phyloP scores from a whole-genome alignment of 73 alveolate genomes.

The Paramecium sexaurelia region DNA sequence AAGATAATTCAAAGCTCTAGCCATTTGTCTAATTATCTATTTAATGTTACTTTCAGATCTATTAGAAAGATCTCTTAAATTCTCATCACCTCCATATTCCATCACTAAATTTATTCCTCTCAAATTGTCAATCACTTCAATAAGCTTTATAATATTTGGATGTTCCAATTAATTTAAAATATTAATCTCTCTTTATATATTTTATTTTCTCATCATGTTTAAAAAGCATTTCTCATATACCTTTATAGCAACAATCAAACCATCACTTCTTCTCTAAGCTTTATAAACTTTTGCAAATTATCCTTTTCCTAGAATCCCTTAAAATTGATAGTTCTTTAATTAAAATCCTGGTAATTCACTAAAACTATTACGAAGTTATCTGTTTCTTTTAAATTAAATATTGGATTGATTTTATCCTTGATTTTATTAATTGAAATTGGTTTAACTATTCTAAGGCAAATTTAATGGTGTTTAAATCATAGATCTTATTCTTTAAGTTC shows the following conservation, averaged over 20 bases:
- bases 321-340: conserved; percentile 6
- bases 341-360: conserved; percentile 32
- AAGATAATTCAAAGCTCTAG: conserved; percentile 6
- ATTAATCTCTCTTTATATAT: background rate
- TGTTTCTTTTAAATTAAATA: background rate
- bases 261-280: background rate
- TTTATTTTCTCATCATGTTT: background rate
- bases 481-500: conserved; percentile 26
- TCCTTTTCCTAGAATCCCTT: conserved; percentile 20
- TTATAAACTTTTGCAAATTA: conserved; percentile 31
- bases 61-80: background rate
- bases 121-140: conserved; percentile 17
- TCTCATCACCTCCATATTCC: conserved; percentile 47
- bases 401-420: background rate
- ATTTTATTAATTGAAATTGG: background rate
- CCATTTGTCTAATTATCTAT: conserved; percentile 4
- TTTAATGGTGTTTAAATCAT: conserved; percentile 1
- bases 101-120: conserved; percentile 15
- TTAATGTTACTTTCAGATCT: conserved; percentile 7
- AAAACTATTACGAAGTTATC: conserved; percentile 1
- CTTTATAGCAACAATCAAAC: background rate
- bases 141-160: conserved; percentile 25
- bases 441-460: background rate
- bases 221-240: conserved; percentile 27
- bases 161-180: conserved; percentile 26